These are phyloP conservation scores for Tuber calosporum DNA, from an alignment of 495 filamentous ascomycete genomes.

Conservation along the genomic window DNA sequence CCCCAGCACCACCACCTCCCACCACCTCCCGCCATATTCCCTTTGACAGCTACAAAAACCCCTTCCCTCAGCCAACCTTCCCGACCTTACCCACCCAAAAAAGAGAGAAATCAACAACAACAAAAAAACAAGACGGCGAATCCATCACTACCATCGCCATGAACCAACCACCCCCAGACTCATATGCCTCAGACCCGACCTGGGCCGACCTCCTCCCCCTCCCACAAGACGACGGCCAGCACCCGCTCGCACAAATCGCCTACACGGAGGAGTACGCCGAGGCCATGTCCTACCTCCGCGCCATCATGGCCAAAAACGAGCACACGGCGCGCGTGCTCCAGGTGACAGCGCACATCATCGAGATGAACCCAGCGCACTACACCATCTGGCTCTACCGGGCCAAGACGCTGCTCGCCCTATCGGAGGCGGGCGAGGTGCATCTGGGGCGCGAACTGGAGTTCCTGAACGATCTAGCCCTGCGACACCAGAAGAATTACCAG, in stretches of 20 bases:
- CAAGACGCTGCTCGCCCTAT: slow-evolving; percentile 60
- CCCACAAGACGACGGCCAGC: slow-evolving; percentile 69
- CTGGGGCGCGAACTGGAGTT: slow-evolving; percentile 69
- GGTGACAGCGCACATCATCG: slow-evolving; percentile 83
- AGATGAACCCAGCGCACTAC: slow-evolving; percentile 92
- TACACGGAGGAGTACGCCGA: slow-evolving; percentile 82
- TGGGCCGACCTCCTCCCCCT: slow-evolving; percentile 84
- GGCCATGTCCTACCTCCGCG: slow-evolving; percentile 81
- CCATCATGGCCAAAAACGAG: slow-evolving; percentile 85
- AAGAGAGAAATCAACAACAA: background rate
- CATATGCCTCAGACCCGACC: slow-evolving; percentile 60
- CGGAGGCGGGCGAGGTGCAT: slow-evolving; percentile 46
- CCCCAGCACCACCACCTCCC: background rate
- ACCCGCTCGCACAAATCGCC: slow-evolving; percentile 77
- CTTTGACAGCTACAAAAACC: background rate
- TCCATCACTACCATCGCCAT: background rate
- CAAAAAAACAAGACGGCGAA: background rate
- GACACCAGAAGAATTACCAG: slow-evolving; percentile 93
- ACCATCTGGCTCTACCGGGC: slow-evolving; percentile 97
- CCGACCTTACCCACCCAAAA: background rate
- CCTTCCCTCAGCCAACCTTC: background rate
- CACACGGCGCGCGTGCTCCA: slow-evolving; percentile 66
- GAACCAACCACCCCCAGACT: background rate
- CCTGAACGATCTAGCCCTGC: slow-evolving; percentile 73
- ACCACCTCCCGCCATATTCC: background rate